Percentiles rank a stretch among this genome's conserved stretches.
These are phyloP conservation scores for Nemania abortiva DNA, from an alignment of 2,329 filamentous ascomycete species.

Conservation along the genomic window DNA sequence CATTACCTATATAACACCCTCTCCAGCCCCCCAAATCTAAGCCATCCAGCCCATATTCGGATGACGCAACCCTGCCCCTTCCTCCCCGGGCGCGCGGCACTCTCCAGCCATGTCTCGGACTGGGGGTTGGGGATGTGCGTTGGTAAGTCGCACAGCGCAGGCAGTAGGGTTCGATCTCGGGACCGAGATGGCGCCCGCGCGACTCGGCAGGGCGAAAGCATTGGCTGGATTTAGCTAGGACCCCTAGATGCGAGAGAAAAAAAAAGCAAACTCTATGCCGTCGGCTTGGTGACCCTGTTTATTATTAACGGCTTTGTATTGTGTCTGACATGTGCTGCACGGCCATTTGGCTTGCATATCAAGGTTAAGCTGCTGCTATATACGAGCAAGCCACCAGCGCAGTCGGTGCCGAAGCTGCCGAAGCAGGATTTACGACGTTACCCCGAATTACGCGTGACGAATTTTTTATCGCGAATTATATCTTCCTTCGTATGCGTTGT, in stretches of 20 bases:
- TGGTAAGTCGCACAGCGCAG: conserved; percentile 1
- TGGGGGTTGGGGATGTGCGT: conserved; percentile 37
- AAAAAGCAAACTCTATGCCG: neutral
- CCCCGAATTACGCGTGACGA: neutral
- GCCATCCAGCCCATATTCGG: conserved; percentile 1
- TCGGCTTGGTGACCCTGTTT: no score
- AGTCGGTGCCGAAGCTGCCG: neutral
- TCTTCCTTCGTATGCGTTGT: neutral
- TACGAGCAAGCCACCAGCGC: neutral
- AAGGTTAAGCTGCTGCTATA: neutral
- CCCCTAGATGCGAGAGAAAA: neutral
- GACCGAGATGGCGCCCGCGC: conserved; percentile 21
- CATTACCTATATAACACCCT: neutral
- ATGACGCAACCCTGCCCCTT: conserved; percentile 25
- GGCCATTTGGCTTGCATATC: no score
- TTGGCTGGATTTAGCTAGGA: neutral
- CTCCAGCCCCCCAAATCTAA: neutral
- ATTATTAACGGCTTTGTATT: neutral
- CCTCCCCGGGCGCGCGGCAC: neutral
- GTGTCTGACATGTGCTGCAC: neutral
- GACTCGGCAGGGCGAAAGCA: neutral
- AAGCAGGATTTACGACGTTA: neutral
- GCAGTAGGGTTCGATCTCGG: conserved; percentile 14
- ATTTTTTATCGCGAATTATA: neutral
- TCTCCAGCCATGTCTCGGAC: conserved; percentile 19